Evolutionary conservation across 192 early-diverging fungal genomes (phyloP).

Genomic region (Gaertneriomyces sp.): DNA sequence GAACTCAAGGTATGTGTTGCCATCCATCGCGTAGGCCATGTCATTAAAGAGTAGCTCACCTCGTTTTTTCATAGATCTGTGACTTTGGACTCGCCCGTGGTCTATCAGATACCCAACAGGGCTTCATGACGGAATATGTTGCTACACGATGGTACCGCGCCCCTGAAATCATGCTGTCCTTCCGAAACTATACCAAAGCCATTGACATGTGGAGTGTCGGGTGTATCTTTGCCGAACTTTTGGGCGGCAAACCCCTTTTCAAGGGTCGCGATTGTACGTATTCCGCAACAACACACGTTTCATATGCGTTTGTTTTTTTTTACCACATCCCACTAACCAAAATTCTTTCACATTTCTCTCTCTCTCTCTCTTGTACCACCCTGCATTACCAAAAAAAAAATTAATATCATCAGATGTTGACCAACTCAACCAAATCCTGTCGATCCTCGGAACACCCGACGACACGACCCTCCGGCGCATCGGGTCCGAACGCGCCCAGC

Average conservation of each 20-base stretch:
- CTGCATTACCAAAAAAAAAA: background rate
- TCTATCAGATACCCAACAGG: constrained; percentile 78
- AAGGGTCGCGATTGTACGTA: constrained; percentile 85
- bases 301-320: background rate
- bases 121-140: constrained; percentile 99
- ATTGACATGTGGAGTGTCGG: constrained; percentile 99
- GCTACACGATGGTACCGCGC: constrained; percentile 99
- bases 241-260: constrained; percentile 89
- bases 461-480: constrained; percentile 80
- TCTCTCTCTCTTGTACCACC: background rate
- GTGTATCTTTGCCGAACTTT: constrained; percentile 98
- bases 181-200: constrained; percentile 97
- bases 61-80: constrained; percentile 65
- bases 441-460: constrained; percentile 89
- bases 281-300: background rate
- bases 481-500: constrained; percentile 90
- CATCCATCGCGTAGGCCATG: background rate
- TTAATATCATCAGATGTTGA: constrained; percentile 70
- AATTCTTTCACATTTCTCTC: background rate
- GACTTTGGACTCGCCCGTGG: constrained; percentile 98
- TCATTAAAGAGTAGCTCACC: background rate
- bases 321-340: background rate
- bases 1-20: constrained; percentile 66
- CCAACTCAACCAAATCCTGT: constrained; percentile 95
- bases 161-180: constrained; percentile 97